Base-by-base conservation (phyloP, 1,139 yeast genomes). In the Pichia kudriavzevii region DNA sequence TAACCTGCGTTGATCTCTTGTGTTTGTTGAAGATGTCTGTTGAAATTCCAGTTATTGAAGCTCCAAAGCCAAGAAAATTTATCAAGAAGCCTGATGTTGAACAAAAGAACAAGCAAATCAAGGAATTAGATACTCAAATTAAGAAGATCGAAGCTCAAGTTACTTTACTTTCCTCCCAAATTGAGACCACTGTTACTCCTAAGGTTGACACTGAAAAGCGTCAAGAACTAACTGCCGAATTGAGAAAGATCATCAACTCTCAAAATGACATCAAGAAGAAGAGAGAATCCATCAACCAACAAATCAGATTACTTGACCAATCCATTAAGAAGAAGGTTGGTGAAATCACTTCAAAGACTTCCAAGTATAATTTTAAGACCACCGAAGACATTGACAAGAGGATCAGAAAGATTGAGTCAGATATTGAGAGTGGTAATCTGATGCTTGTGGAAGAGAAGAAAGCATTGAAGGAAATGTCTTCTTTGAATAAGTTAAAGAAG, bases 371-470 rank as follows among this genome's bases (percentile, higher is more conserved):
- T 43, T 88, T 74, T 69, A 82, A 81, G 63, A 65, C 72, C 35
- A 76, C 72, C 45, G 84, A 71, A 31, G 97, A 88, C 48, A 81
- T 88, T 50, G 94, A 87, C 53, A 66, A 68, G 41, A 75, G 80
- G 61, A 74, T 88, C 59, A 60, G 63, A 46, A 66, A 69, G 55
- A 73, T 87, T 53, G 96, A 91, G 58, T 69, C 68, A 32, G 68
- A 72, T 48, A 79, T 91, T 45, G 87, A 83, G 43, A 64, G 83
- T 35, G 98, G 98, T 42, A 66, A 70, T 36, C 68, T 93, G 59
- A 76, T 85, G 54, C 75, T 93, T 55, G 97, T 88, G 36, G 95
- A 91, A 46, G 99, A 93, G 69, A 81, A 87, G 67, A 73, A 79
- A 58, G 65, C 69, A 49, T 76, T 93, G 50, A 82, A 82, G 64